These are phyloP conservation scores for Talaromyces borbonicus DNA, from an alignment of 495 filamentous ascomycete genomes.

Conservation along the genomic window DNA sequence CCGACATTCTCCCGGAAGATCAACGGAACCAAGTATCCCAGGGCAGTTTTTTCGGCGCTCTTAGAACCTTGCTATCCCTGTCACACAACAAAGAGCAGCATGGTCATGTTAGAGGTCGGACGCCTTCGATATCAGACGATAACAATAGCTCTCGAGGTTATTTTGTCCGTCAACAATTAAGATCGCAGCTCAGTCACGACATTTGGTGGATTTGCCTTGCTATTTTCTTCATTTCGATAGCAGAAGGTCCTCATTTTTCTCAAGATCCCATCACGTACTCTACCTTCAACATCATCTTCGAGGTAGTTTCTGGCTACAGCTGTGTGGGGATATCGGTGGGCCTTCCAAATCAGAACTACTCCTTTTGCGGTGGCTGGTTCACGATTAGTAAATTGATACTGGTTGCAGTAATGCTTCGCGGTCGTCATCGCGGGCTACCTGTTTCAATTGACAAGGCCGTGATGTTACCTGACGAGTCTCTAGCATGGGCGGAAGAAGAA, in stretches of 20 bases:
- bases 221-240: constrained; percentile 60
- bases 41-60: neutral
- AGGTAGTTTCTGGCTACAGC: constrained; percentile 75
- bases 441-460: constrained; percentile 76
- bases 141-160: constrained; percentile 33
- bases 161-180: constrained; percentile 56
- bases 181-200: constrained; percentile 76
- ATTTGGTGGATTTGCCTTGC: constrained; percentile 77
- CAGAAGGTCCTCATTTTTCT: constrained; percentile 58
- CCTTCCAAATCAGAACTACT: constrained; percentile 54
- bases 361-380: constrained; percentile 66
- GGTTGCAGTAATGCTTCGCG: constrained; percentile 67
- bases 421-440: constrained; percentile 68
- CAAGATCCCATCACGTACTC: constrained; percentile 58
- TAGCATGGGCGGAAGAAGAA: constrained; percentile 50
- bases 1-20: constrained; percentile 17
- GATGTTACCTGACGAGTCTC: constrained; percentile 53
- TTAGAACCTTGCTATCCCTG: constrained; percentile 3
- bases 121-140: constrained; percentile 9
- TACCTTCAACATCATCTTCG: constrained; percentile 81
- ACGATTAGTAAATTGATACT: constrained; percentile 65
- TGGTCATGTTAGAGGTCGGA: constrained; percentile 10
- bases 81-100: constrained; percentile 12
- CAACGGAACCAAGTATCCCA: constrained; percentile 2
- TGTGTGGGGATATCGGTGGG: constrained; percentile 76